Evolutionary conservation across 2,329 filamentous ascomycete genomes (phyloP).

Genomic region (Thermothelomyces thermophilus): DNA sequence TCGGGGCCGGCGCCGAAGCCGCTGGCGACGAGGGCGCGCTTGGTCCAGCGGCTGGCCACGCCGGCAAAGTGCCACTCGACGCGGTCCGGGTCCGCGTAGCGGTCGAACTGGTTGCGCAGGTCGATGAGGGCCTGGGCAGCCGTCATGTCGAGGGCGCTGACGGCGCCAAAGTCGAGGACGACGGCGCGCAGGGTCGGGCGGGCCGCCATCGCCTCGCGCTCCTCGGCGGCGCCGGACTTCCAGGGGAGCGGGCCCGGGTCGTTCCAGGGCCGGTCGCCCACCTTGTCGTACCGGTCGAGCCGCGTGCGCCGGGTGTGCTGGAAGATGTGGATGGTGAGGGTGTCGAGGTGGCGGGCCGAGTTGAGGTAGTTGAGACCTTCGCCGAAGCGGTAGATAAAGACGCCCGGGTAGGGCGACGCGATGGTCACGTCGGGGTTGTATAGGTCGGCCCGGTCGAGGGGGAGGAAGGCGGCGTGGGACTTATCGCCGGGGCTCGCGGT

Average conservation of each 20-base stretch:
- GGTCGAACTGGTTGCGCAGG: slow-evolving; percentile 47
- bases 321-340: slow-evolving; percentile 35
- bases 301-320: slow-evolving; percentile 36
- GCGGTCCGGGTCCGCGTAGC: slow-evolving; percentile 41
- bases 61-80: slow-evolving; percentile 51
- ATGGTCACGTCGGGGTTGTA: slow-evolving; percentile 40
- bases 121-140: slow-evolving; percentile 52
- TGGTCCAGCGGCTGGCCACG: slow-evolving; percentile 50
- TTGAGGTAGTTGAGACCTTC: slow-evolving; percentile 50
- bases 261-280: slow-evolving; percentile 48
- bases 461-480: slow-evolving; percentile 35
- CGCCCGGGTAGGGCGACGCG: slow-evolving; percentile 39
- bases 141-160: slow-evolving; percentile 52
- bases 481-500: slow-evolving; percentile 7
- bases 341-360: slow-evolving; percentile 41
- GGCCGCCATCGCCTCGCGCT: slow-evolving; percentile 28
- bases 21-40: slow-evolving; percentile 47
- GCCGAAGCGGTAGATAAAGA: slow-evolving; percentile 46
- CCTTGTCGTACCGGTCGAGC: slow-evolving; percentile 31
- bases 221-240: slow-evolving; percentile 17
- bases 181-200: slow-evolving; percentile 47
- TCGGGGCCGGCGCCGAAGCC: slow-evolving; percentile 45
- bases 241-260: slow-evolving; percentile 40
- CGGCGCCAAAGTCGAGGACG: slow-evolving; percentile 51
- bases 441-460: slow-evolving; percentile 36